Evolutionary conservation across 2,329 filamentous ascomycete genomes (phyloP).

Genomic region (Xylariaceae sp.): DNA sequence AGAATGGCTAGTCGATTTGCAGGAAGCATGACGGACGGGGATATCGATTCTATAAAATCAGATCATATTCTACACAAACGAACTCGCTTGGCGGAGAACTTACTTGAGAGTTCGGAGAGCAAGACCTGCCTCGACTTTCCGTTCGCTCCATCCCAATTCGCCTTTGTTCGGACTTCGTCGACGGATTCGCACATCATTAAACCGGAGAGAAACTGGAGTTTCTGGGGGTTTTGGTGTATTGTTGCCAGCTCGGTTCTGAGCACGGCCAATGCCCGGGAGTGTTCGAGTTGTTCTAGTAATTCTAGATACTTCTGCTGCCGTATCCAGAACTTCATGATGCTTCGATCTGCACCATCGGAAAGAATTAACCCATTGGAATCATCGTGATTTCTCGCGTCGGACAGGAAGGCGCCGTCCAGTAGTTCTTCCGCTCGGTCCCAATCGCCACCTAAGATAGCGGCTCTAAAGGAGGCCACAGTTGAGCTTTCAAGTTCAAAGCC

Average conservation of each 20-base stretch:
- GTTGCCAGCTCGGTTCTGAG: constrained; percentile 84
- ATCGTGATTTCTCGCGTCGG: constrained; percentile 31
- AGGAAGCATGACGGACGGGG: constrained; percentile 93
- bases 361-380: constrained; percentile 62
- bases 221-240: constrained; percentile 69
- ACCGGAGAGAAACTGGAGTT: constrained; percentile 78
- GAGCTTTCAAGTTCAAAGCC: constrained; percentile 82
- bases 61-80: constrained; percentile 18
- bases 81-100: constrained; percentile 30
- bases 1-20: constrained; percentile 80
- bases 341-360: constrained; percentile 66
- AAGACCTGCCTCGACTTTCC: constrained; percentile 69
- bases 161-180: constrained; percentile 69
- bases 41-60: constrained; percentile 65
- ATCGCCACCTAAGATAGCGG: constrained; percentile 69
- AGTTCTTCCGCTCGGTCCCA: constrained; percentile 84
- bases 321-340: constrained; percentile 80
- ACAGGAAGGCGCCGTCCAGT: constrained; percentile 52
- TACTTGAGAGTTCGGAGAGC: constrained; percentile 79
- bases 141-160: constrained; percentile 77
- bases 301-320: constrained; percentile 95
- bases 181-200: constrained; percentile 82
- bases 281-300: constrained; percentile 71
- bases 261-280: constrained; percentile 70
- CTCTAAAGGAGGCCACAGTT: constrained; percentile 79